Evolutionary conservation across 176 grass and related monocot genomes (phyloP).

Genomic region (Oryza rufipogon): DNA sequence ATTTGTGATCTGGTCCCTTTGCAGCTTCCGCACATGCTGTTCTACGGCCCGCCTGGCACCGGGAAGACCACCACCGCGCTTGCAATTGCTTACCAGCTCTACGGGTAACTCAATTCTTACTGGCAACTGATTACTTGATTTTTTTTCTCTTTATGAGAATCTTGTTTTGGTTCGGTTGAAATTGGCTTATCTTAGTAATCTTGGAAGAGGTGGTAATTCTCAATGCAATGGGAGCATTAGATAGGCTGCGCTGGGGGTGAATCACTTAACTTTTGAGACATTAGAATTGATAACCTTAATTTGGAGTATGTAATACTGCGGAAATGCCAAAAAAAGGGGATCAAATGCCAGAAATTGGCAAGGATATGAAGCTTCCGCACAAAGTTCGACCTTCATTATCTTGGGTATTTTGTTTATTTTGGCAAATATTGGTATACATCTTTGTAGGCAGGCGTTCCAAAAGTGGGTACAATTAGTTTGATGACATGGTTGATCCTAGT

Average conservation of each 20-base stretch:
- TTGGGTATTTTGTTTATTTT: background rate
- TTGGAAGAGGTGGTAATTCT: background rate
- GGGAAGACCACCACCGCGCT: slow-evolving; percentile 95
- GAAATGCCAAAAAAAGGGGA: background rate
- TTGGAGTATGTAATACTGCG: background rate
- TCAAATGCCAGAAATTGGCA: background rate
- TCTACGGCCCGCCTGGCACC: slow-evolving; percentile 92
- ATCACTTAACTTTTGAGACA: background rate
- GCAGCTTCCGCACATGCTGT: slow-evolving; percentile 95
- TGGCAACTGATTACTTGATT: background rate
- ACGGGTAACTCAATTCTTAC: slow-evolving; percentile 52
- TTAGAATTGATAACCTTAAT: background rate
- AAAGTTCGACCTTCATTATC: slow-evolving; percentile 6
- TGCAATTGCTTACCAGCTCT: slow-evolving; percentile 93
- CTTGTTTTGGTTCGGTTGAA: background rate
- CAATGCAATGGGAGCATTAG: background rate
- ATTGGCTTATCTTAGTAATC: background rate
- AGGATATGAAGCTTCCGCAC: background rate
- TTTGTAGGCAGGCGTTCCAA: background rate
- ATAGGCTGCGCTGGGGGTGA: background rate
- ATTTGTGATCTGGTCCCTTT: slow-evolving; percentile 37
- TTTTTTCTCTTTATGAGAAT: background rate
- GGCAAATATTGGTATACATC: background rate
- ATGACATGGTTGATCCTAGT: slow-evolving; percentile 1
- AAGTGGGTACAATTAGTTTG: background rate